A percentile compares a stretch with the other conserved stretches of the same genome.
These are phyloP conservation scores for Curvularia sp. DNA, from an alignment of 2,329 filamentous ascomycete species.

Conservation along the genomic window DNA sequence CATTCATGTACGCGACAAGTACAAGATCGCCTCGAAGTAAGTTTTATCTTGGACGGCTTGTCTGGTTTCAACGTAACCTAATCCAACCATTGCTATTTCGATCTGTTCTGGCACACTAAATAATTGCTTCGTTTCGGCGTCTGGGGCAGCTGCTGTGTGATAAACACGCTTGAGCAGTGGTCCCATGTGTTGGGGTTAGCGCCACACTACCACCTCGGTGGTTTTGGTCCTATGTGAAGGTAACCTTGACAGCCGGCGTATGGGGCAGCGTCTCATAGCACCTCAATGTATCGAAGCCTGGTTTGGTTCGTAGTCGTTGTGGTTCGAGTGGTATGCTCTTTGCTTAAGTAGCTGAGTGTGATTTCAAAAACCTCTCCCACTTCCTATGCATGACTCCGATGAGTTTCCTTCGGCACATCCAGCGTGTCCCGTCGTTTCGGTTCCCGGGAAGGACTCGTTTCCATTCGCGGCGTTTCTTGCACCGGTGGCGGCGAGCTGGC, in stretches of 20 bases:
- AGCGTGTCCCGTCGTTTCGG: conserved; percentile 29
- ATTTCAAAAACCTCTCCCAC: not conserved
- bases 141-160: too few species aligned
- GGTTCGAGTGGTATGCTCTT: not conserved
- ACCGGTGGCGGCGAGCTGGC: conserved; percentile 23
- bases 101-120: too few species aligned
- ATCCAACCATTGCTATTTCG: too few species aligned
- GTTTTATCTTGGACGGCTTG: too few species aligned
- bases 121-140: too few species aligned
- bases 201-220: conserved; percentile 13
- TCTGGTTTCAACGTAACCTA: too few species aligned
- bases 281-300: conserved; percentile 34
- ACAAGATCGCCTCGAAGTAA: too few species aligned
- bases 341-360: not conserved
- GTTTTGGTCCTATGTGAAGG: conserved; percentile 21
- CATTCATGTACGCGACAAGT: too few species aligned
- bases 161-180: conserved; percentile 48
- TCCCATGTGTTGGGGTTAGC: conserved; percentile 40
- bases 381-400: conserved; percentile 17
- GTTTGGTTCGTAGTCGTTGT: conserved; percentile 31
- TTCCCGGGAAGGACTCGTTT: conserved; percentile 20
- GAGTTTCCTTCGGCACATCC: conserved; percentile 29
- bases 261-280: conserved; percentile 38
- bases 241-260: conserved; percentile 39
- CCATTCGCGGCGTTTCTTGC: conserved; percentile 16